Base-by-base conservation (phyloP, 2,329 filamentous ascomycete genomes). In the Sarocladiaceae sp. region DNA sequence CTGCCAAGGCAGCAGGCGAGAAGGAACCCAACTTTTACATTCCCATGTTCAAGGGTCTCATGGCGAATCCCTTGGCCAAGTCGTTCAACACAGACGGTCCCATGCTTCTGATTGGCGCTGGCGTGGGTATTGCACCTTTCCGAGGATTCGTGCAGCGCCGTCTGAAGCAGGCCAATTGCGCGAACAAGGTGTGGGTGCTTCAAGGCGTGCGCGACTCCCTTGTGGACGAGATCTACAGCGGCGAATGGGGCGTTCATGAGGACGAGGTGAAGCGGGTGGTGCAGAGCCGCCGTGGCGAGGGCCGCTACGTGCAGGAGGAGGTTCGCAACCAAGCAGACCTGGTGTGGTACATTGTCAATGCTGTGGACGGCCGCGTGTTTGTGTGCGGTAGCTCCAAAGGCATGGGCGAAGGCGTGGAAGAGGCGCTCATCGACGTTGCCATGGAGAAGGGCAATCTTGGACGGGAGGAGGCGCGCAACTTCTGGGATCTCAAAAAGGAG, bases 291-390 rank as follows among this genome's bases (percentile, higher is more conserved):
- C 76, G 73, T 40, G 86, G 85, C 35, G 85, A 89, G 54, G 87
- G 88, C 50, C 83, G 85, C 52, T 98, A 98, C 59, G 93, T 98
- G 2, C 93, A 98, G 61, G 93, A 98, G 57, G 93, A 97, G 64
- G 91, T 98, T 7, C 74, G 79, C 10, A 76, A 87, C 51, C 93
- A 97, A 62, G 88, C 90, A 2, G 93, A 97, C 59, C 76, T 97
- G n/a, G 91, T 97, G 13, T 98, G 93, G 93, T 95, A 88, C 63
- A 89, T 97, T 51, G 86, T 95, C 72, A 97, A 97, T 62, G 82
- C 89, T 2, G 74, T 97, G n/a, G 93, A 98, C 57, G 93, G 93
- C 1, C 82, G 93, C 43, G 82, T 97, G 43, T 98, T 98, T 61
- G 93, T 98, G 47, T 98, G 93, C 62, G 93, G 93, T 41, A 94